A percentile compares a stretch with the other conserved stretches of the same genome.
Conservation (phyloP, 495 filamentous ascomycete species). For the Staphylotrichum longicolle region DNA sequence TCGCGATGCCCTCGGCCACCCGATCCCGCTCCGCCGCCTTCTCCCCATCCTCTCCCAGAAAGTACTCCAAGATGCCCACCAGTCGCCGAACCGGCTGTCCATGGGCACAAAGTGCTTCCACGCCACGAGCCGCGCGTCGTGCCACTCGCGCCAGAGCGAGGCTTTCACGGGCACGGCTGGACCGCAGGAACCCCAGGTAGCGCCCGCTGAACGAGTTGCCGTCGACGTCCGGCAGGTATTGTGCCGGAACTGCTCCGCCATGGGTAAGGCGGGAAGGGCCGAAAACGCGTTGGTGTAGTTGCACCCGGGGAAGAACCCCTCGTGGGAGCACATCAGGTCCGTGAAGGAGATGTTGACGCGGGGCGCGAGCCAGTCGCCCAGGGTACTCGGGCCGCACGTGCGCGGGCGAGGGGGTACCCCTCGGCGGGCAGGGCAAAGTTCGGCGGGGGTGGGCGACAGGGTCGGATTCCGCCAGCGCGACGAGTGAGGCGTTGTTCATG, state of each 20-base stretch:
- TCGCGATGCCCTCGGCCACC: slow-evolving; percentile 56
- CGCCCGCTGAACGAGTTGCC: slow-evolving; percentile 71
- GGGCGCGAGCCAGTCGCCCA: slow-evolving; percentile 40
- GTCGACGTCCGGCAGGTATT: slow-evolving; percentile 66
- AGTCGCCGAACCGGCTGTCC: slow-evolving; percentile 75
- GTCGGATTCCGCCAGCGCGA: slow-evolving; percentile 41
- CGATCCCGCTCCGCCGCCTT: slow-evolving; percentile 18
- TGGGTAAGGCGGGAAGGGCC: slow-evolving; percentile 37
- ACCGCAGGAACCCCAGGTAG: slow-evolving; percentile 65
- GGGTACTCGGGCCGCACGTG: slow-evolving; percentile 7
- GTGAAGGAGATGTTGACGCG: slow-evolving; percentile 45
- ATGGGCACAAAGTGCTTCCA: slow-evolving; percentile 83
- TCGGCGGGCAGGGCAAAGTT: slow-evolving; percentile 44
- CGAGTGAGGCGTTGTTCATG: slow-evolving; percentile 64
- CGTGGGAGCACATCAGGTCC: slow-evolving; percentile 42
- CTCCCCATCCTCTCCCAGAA: slow-evolving; percentile 54
- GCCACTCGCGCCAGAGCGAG: slow-evolving; percentile 74
- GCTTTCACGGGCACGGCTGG: slow-evolving; percentile 66
- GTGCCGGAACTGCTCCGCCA: slow-evolving; percentile 58
- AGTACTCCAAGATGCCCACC: slow-evolving; percentile 78
- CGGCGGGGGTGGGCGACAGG: slow-evolving; percentile 14
- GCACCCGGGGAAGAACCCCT: slow-evolving; percentile 32
- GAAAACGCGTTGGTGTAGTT: slow-evolving; percentile 51
- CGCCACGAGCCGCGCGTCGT: slow-evolving; percentile 64
- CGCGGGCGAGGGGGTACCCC: slow-evolving; percentile 29